phyloP scores from a whole-genome alignment of 208 protist genomes.

The Trypanosomatidae sp. region DNA sequence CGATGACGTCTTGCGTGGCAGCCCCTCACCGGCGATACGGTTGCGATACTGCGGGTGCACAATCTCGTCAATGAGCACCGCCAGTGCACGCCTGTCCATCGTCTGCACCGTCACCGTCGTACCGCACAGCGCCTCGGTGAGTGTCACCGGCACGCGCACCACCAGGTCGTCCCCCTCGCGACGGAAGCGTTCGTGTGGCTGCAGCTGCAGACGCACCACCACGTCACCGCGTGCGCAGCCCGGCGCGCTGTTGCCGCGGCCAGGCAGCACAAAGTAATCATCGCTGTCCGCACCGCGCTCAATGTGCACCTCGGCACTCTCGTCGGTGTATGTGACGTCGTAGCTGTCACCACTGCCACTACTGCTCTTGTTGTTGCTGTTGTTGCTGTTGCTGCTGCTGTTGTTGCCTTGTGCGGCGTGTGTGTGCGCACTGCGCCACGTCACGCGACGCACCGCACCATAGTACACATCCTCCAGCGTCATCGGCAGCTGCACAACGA shows the following conservation, averaged over 20 bases:
- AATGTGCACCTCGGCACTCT: constrained; percentile 52
- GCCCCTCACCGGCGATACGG: constrained; percentile 53
- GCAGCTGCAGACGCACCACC: constrained; percentile 39
- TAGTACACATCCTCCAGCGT: constrained; percentile 79
- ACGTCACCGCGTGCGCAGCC: constrained; percentile 60
- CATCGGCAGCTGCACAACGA: constrained; percentile 45
- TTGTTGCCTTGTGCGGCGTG: constrained; percentile 9
- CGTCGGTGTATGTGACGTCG: constrained; percentile 17
- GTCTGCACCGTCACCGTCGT: constrained; percentile 63
- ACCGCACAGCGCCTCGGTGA: constrained; percentile 78
- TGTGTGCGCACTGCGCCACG: constrained; percentile 28
- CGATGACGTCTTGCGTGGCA: constrained; percentile 15
- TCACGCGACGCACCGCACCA: constrained; percentile 56
- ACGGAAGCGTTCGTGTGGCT: constrained; percentile 56
- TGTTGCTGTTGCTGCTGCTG: constrained; percentile 5
- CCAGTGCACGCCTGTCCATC: constrained; percentile 67
- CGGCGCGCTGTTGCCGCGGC: constrained; percentile 43
- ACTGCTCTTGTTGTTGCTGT: too few relatives aligned
- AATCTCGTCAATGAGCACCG: constrained; percentile 77
- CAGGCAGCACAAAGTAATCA: constrained; percentile 42
- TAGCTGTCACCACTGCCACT: too few relatives aligned
- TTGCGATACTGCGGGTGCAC: constrained; percentile 70
- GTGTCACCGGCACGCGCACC: constrained; percentile 35
- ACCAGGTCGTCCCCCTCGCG: constrained; percentile 80
- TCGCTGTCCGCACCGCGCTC: constrained; percentile 52